Conservation (phyloP, 1,139 yeast species). For the Diutina catenulata region DNA sequence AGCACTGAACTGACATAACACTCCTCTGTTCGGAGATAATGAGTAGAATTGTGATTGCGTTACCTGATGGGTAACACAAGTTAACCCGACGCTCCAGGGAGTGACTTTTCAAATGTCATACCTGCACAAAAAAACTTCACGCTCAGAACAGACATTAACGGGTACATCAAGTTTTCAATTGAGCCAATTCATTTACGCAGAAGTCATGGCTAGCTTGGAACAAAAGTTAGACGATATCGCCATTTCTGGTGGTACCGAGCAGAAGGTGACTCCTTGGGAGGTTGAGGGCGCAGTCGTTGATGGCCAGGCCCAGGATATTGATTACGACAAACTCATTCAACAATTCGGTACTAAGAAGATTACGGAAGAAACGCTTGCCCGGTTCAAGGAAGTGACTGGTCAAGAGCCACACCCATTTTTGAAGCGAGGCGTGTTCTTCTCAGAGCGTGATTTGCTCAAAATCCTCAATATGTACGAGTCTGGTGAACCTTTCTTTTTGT, state of each 20-base stretch:
- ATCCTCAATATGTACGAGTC: slow-evolving; percentile 86
- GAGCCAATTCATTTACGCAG: too few relatives aligned
- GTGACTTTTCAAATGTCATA: too few relatives aligned
- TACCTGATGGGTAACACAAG: too few relatives aligned
- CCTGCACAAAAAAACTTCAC: too few relatives aligned
- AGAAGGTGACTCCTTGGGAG: slow-evolving; percentile 93
- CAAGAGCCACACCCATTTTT: slow-evolving; percentile 86
- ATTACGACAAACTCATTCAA: slow-evolving; percentile 74
- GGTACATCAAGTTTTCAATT: too few relatives aligned
- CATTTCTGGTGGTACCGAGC: slow-evolving; percentile 24
- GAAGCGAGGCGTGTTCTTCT: slow-evolving; percentile 85
- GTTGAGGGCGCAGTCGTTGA: slow-evolving; percentile 92
- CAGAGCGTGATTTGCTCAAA: slow-evolving; percentile 74
- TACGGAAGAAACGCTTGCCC: slow-evolving; percentile 53
- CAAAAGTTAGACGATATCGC: too few relatives aligned
- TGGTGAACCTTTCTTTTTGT: slow-evolving; percentile 89
- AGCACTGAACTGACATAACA: too few relatives aligned
- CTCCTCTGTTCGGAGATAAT: too few relatives aligned
- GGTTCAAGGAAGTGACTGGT: slow-evolving; percentile 80
- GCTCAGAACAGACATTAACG: too few relatives aligned
- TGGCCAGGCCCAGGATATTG: slow-evolving; percentile 80
- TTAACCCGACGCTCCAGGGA: too few relatives aligned
- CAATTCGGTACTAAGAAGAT: slow-evolving; percentile 83
- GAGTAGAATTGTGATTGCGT: too few relatives aligned
- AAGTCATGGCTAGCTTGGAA: too few relatives aligned